Evolutionary conservation across 768 basidiomycete species (phyloP), one percentile per base, ranked within the genome.

Genomic region (Mrakia frigida): DNA sequence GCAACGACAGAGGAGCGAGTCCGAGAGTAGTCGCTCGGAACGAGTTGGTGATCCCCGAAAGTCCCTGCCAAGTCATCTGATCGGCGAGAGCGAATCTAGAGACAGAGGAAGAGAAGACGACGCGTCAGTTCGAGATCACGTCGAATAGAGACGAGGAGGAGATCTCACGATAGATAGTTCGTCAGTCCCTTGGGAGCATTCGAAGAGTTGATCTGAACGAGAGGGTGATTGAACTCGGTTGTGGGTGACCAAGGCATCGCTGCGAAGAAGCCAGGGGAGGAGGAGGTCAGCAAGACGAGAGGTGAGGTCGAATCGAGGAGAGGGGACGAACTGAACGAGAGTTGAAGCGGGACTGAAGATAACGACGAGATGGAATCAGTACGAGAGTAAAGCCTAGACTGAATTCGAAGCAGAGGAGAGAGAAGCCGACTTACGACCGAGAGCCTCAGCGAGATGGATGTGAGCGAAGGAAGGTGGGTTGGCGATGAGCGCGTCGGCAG

Each of bases 381-480:
- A 63, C 4, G 37, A 9, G 21, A 25, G 89, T 81, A 90, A 89
- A 69, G 86, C 46, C 14, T 87, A 79, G 89, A 81, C 56, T 87
- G 83, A 13, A 89, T n/a, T n/a, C n/a, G n/a, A n/a, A n/a, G n/a
- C n/a, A n/a, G n/a, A n/a, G n/a, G n/a, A n/a, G n/a, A n/a, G n/a
- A n/a, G n/a, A 81, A 3, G 88, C 88, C 35, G 89, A 68, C 74
- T 65, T 33, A 74, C 74, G 84, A 1, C 89, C 89, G 6, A 89
- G 81, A 11, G 88, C 88, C 80, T 90, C 89, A 2, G 89, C 89
- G 70, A 89, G 87, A 77, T 90, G 89, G 6, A 89, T 82, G 82
- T 90, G 89, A 0, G 87, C 89, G 78, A 90, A 90, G 6, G 88
- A 85, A 0, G 89, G 89, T 25, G 89, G 89, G 80, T 90, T 90